phyloP scores from a whole-genome alignment of 257 asterid species.

The Penstemon barbatus region DNA sequence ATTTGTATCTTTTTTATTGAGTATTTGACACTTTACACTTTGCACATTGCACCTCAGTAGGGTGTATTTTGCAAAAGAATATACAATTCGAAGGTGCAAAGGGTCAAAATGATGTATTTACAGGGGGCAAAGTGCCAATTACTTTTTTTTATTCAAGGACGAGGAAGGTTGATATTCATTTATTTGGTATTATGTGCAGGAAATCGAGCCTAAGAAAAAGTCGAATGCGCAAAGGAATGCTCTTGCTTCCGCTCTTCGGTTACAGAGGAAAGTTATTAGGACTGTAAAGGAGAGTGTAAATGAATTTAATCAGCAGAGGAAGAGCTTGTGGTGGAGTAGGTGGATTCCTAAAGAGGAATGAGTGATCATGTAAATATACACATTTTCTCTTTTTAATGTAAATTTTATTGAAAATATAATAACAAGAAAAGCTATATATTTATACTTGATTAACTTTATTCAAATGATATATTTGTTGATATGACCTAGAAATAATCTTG shows the following conservation, averaged over 20 bases:
- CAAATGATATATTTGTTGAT: too few species aligned
- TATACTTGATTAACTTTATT: neutral
- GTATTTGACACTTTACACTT: too few species aligned
- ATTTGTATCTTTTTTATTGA: too few species aligned
- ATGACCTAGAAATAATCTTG: too few species aligned
- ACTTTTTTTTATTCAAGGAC: too few species aligned
- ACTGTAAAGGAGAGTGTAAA: conserved; percentile 70
- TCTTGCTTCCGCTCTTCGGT: conserved; percentile 78
- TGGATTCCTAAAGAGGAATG: conserved; percentile 92
- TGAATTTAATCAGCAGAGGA: conserved; percentile 60
- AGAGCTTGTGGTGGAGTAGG: conserved; percentile 86
- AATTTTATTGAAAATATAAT: conserved; percentile 30
- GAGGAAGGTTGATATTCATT: too few species aligned
- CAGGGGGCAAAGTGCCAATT: too few species aligned
- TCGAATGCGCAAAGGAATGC: conserved; percentile 68
- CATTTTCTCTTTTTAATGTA: conserved; percentile 25
- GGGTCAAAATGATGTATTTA: too few species aligned
- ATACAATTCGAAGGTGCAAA: too few species aligned
- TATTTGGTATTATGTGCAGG: conserved; percentile 44
- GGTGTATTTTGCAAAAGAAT: too few species aligned
- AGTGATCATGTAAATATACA: conserved; percentile 35
- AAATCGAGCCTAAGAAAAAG: conserved; percentile 68
- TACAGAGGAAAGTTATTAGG: conserved; percentile 63
- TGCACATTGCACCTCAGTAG: too few species aligned
- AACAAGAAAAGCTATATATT: neutral